Percentiles rank a stretch among this genome's conserved stretches.
Evolutionary conservation across 768 basidiomycete species (phyloP).

Genomic region (Saitozyma sp.): DNA sequence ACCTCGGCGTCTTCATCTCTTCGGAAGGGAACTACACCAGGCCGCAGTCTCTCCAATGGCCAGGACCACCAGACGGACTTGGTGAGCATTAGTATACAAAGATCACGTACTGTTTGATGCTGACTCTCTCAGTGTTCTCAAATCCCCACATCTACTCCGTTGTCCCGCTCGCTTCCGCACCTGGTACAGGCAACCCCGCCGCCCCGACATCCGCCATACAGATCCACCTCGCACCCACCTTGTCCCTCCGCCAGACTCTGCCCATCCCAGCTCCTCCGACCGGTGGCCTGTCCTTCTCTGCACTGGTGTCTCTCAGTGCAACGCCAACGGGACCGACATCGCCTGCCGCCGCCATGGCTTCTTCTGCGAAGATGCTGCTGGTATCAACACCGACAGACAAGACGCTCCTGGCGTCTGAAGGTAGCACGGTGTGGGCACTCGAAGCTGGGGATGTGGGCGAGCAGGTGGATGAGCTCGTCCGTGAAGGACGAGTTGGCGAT

Average conservation of each 20-base stretch:
- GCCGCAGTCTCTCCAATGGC: slow-evolving; percentile 38
- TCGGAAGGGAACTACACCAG: slow-evolving; percentile 43
- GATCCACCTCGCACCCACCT: slow-evolving; percentile 39
- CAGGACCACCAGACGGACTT: slow-evolving; percentile 44
- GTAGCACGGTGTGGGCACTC: slow-evolving; percentile 76
- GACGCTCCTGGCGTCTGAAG: slow-evolving; percentile 64
- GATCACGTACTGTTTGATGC: neutral
- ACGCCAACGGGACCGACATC: slow-evolving; percentile 49
- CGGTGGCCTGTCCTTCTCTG: slow-evolving; percentile 17
- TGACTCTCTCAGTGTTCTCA: slow-evolving; percentile 24
- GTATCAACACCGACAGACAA: slow-evolving; percentile 75
- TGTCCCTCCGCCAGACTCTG: slow-evolving; percentile 32
- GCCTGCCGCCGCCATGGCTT: slow-evolving; percentile 57
- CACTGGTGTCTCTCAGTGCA: slow-evolving; percentile 27
- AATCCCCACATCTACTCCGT: slow-evolving; percentile 47
- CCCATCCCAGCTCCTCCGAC: slow-evolving; percentile 20
- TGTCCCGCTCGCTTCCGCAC: slow-evolving; percentile 21
- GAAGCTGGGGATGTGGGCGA: slow-evolving; percentile 71
- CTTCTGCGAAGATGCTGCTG: slow-evolving; percentile 25
- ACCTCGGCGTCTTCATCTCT: slow-evolving; percentile 40
- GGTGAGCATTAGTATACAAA: slow-evolving; percentile 14
- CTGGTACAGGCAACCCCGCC: neutral
- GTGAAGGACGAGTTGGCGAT: slow-evolving; percentile 67
- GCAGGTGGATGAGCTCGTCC: slow-evolving; percentile 81
- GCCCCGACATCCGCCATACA: slow-evolving; percentile 31